Conservation (phyloP, 202 grass and related monocot species). For the Zizania palustris region DNA sequence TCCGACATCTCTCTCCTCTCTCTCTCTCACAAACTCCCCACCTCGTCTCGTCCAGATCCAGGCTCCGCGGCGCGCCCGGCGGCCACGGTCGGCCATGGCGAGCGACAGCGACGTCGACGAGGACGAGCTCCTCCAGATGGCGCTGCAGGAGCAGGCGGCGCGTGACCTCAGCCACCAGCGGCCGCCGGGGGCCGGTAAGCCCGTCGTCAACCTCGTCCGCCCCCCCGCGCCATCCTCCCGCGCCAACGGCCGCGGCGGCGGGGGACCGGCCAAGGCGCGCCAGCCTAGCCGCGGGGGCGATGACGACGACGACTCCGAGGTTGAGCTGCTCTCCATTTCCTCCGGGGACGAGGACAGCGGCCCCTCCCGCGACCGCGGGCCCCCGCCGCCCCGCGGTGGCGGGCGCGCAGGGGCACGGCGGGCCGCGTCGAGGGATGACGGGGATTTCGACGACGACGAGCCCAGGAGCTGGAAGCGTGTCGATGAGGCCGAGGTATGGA, state of each 20-base stretch:
- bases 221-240: conserved; percentile 54
- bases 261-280: conserved; percentile 33
- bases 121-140: conserved; percentile 99
- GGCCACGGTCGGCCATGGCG: conserved; percentile 50
- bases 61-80: not conserved
- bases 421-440: conserved; percentile 65
- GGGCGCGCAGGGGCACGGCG: conserved; percentile 49
- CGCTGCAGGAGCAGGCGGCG: conserved; percentile 89
- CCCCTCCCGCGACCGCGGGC: conserved; percentile 55
- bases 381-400: conserved; percentile 53
- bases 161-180: conserved; percentile 92
- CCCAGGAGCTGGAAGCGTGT: conserved; percentile 97
- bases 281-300: conserved; percentile 66
- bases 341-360: conserved; percentile 84
- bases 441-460: conserved; percentile 81
- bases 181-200: conserved; percentile 60
- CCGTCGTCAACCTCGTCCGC: conserved; percentile 92
- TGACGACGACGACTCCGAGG: conserved; percentile 93
- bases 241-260: conserved; percentile 39
- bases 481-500: conserved; percentile 86
- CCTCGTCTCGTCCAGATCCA: conserved; percentile 42
- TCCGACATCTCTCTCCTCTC: conserved; percentile 9
- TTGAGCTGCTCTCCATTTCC: conserved; percentile 94
- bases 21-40: too few relatives aligned
- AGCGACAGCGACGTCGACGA: conserved; percentile 96